Percentiles rank a stretch among this genome's conserved stretches.
Evolutionary conservation across 2,329 filamentous ascomycete genomes (phyloP).

Genomic region (Alternaria sp.): DNA sequence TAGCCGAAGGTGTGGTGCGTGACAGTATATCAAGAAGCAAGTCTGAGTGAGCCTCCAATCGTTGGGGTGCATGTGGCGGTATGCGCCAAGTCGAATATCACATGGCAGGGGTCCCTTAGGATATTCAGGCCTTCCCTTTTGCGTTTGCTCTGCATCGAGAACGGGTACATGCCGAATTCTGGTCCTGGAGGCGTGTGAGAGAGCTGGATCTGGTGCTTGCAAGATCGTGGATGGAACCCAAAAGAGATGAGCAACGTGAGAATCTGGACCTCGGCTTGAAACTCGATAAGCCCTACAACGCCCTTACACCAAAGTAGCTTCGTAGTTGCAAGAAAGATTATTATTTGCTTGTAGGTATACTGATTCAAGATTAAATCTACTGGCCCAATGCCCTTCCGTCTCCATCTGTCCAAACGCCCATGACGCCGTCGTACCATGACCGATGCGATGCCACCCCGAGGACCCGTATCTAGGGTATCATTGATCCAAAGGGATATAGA

Average conservation of each 20-base stretch:
- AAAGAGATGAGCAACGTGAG: conserved; percentile 1
- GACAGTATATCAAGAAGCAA: conserved; percentile 35
- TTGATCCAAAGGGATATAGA: conserved; percentile 13
- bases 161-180: background rate
- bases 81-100: conserved; percentile 25
- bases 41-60: conserved; percentile 30
- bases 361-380: conserved; percentile 6
- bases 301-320: conserved; percentile 19
- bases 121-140: conserved; percentile 29
- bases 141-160: conserved; percentile 20
- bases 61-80: conserved; percentile 37
- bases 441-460: conserved; percentile 11
- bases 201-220: conserved; percentile 16
- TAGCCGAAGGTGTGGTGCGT: conserved; percentile 9
- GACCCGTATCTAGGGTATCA: conserved; percentile 25
- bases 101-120: conserved; percentile 26
- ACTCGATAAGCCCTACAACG: conserved; percentile 25
- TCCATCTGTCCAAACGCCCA: conserved; percentile 1
- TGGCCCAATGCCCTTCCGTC: background rate
- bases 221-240: too few species aligned
- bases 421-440: conserved; percentile 18
- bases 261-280: conserved; percentile 27
- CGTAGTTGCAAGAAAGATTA: conserved; percentile 23
- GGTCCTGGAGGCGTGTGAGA: conserved; percentile 1
- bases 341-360: conserved; percentile 8